Percentiles rank a stretch among this genome's conserved stretches.
Evolutionary conservation across 2,329 filamentous ascomycete species (phyloP).

Genomic region (Fusarium sp.): DNA sequence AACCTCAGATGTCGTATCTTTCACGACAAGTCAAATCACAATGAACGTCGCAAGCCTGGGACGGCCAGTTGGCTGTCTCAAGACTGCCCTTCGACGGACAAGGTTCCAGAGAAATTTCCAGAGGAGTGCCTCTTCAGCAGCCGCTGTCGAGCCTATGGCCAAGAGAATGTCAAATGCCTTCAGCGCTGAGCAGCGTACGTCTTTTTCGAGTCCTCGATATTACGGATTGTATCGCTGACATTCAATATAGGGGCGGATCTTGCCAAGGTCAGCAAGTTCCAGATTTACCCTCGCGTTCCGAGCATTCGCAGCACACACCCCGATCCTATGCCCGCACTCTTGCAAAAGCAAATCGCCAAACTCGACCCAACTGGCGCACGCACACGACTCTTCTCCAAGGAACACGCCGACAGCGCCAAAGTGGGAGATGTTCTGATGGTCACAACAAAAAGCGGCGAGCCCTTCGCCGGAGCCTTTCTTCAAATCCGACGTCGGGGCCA

Average conservation of each 20-base stretch:
- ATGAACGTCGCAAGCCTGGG: slow-evolving; percentile 72
- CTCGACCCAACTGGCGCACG: slow-evolving; percentile 90
- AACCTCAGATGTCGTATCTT: slow-evolving; percentile 38
- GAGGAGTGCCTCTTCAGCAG: slow-evolving; percentile 63
- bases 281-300: slow-evolving; percentile 67
- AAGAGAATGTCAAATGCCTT: slow-evolving; percentile 43
- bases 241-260: slow-evolving; percentile 50
- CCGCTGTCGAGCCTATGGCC: slow-evolving; percentile 32
- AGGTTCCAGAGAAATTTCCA: slow-evolving; percentile 61
- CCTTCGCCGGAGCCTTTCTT: slow-evolving; percentile 89
- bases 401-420: slow-evolving; percentile 82
- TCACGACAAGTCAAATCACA: slow-evolving; percentile 46
- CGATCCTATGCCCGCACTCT: slow-evolving; percentile 76
- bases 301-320: slow-evolving; percentile 68
- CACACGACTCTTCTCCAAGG: slow-evolving; percentile 80
- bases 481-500: slow-evolving; percentile 88
- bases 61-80: slow-evolving; percentile 79
- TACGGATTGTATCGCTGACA: slow-evolving; percentile 26
- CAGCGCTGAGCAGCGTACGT: slow-evolving; percentile 54
- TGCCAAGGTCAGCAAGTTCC: slow-evolving; percentile 57
- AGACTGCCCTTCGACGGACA: slow-evolving; percentile 70
- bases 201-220: background rate
- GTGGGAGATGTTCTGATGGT: slow-evolving; percentile 93
- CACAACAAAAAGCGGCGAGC: slow-evolving; percentile 82
- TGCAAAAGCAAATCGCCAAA: slow-evolving; percentile 73